A percentile compares a stretch with the other conserved stretches of the same genome.
Conservation (phyloP, 306 rosid genomes). For the Prunus mume region DNA sequence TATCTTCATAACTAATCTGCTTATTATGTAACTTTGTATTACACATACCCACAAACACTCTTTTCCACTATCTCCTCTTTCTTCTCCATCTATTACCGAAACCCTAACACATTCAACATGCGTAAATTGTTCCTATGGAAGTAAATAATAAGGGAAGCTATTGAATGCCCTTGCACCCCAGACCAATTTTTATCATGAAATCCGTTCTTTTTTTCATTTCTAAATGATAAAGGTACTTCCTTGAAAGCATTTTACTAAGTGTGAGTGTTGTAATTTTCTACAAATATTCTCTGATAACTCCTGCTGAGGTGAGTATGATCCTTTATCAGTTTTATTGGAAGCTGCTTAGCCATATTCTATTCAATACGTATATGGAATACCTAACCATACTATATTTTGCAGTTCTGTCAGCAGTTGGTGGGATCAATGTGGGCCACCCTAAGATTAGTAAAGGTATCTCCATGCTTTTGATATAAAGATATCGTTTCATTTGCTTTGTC, state of each 20-base stretch:
- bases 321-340: conserved; percentile 1
- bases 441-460: conserved; percentile 55
- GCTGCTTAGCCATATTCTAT: background rate
- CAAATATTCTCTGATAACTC: background rate
- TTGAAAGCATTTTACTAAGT: background rate
- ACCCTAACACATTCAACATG: background rate
- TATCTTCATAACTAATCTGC: background rate
- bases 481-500: conserved; percentile 8
- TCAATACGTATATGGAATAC: background rate
- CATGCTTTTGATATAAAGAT: conserved; percentile 23
- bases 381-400: conserved; percentile 26
- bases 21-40: background rate
- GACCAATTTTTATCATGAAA: background rate
- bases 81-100: background rate
- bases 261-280: background rate
- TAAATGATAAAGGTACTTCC: background rate
- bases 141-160: background rate
- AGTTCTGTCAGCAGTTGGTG: conserved; percentile 98
- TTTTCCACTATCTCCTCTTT: background rate
- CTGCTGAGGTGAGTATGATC: no score
- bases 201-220: background rate
- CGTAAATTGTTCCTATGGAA: background rate
- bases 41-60: background rate
- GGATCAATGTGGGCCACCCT: conserved; percentile 80
- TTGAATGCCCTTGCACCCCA: background rate